Base-by-base conservation (phyloP, 164 flowering plant genomes). In the Kingdonia uniflora region DNA sequence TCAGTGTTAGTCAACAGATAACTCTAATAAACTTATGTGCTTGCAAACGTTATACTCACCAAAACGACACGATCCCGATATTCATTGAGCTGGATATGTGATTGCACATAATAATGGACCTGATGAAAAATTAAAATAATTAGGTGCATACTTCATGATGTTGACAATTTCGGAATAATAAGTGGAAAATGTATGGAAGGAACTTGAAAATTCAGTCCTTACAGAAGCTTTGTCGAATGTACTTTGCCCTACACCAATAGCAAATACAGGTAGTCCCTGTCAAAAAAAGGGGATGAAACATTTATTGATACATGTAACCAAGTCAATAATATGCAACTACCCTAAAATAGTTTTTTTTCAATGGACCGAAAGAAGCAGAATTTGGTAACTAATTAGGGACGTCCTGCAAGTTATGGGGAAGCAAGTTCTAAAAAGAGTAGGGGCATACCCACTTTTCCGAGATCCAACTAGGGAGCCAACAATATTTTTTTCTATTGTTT, bases 71-170 rank as follows among this genome's bases (percentile, higher is more conserved):
- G 87, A 60, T 94, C 99, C 66, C 99, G 74, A 61, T 86, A 94
- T 68, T 94, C 99, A 65, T 94, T 94, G 73, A 94, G 71, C 69
- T 94, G 99, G 69, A 94, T 94, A 63, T 94, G 97, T 22, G 99
- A 94, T 60, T 89, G 99, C 49, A 87, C 80, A 76, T 94, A 94
- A 67, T 76, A 78, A 63, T 89, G 63, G 38, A 80, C 83, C 99
- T 92, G 60, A 49, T 69, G 56, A 7, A 55, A 47, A 63, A 17
- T 61, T 22, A 61, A 29, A 37, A 7, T 55, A n/a, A n/a, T 55
- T 16, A 64, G 14, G 20, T 33, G 37, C 17, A 25, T 38, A 41
- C 3, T 35, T 15, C 37, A 19, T 20, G 35, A 1, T 54, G 17
- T 58, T 12, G 45, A 43, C 20, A 45, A 14, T 42, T 46, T 2